These are phyloP conservation scores for Zalerion maritima DNA, from an alignment of 495 filamentous ascomycete genomes.

Conservation along the genomic window DNA sequence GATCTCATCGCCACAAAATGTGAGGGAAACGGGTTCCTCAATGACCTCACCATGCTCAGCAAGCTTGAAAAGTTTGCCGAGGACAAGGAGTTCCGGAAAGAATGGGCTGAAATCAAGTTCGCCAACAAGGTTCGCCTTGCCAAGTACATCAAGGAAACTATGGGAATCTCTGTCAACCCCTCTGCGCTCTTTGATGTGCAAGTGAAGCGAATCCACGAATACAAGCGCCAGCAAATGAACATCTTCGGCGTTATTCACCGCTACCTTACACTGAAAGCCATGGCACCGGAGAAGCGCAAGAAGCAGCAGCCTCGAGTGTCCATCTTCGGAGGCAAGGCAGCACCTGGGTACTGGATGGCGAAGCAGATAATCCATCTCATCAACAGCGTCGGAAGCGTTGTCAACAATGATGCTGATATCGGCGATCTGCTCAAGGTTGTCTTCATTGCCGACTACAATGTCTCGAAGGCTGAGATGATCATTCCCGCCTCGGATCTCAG, in stretches of 20 bases:
- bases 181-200: constrained; percentile 87
- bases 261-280: constrained; percentile 75
- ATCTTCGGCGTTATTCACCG: constrained; percentile 96
- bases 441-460: constrained; percentile 96
- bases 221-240: constrained; percentile 98
- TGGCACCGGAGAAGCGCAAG: constrained; percentile 73
- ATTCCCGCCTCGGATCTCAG: constrained; percentile 88
- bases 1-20: constrained; percentile 83
- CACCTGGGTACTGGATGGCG: constrained; percentile 99
- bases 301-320: constrained; percentile 84
- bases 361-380: constrained; percentile 97
- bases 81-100: constrained; percentile 77
- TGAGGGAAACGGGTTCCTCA: constrained; percentile 70
- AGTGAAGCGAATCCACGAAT: constrained; percentile 98
- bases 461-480: constrained; percentile 97
- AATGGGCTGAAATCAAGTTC: constrained; percentile 83
- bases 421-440: constrained; percentile 93
- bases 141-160: constrained; percentile 71
- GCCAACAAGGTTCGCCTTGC: constrained; percentile 60
- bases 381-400: constrained; percentile 78
- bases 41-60: constrained; percentile 71
- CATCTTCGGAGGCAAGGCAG: constrained; percentile 95
- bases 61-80: constrained; percentile 67
- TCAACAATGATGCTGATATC: constrained; percentile 84
- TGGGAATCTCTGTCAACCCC: constrained; percentile 70